Evolutionary conservation across 768 basidiomycete species (phyloP), one percentile per base, ranked within the genome.

Genomic region (Royoungia palumana): DNA sequence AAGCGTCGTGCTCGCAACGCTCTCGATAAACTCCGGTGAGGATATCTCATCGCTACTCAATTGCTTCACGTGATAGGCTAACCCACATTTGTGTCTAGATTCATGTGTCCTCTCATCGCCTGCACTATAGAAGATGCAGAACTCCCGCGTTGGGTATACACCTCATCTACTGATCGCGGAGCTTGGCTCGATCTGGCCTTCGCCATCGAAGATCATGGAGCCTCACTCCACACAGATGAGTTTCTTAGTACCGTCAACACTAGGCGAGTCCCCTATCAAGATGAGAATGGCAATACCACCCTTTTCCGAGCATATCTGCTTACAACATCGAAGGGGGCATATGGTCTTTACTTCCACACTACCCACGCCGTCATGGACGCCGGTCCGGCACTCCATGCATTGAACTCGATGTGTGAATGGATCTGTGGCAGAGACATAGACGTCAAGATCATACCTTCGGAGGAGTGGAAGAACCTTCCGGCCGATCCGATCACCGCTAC

Each of bases 381-480:
- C 0, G 56, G 56, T 7, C 63, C 64, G 16, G 48, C 47, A 10
- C 32, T 64, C 17, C 50, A 57, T n/a, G 59, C 53, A 11, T 40
- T 66, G n/a, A 55, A 54, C 47, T 25, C 56, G 4, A 54, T 55
- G 61, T 57, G 47, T 16, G 53, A 46, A 46, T 63, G 64, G 59
- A 60, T 60, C 1, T 58, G 59, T 13, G 46, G 35, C 5, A 41
- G 41, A 6, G 56, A 52, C 0, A 51, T 61, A 43, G 46, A 51
- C 7, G 36, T 61, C 28, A 28, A 0, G 11, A 46, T 61, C 11
- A 39, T 52, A 2, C 53, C 43, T 21, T 53, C 27, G 11, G 48
- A 61, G 21, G 63, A 66, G 27, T 62, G 62, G 62, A 58, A 50
- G 21, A 55, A 64, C 39, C 59, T 64, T 11, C 64, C 64, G 1